Conservation (phyloP, 192 early-diverging fungal genomes). For the Podila clonocystis region DNA sequence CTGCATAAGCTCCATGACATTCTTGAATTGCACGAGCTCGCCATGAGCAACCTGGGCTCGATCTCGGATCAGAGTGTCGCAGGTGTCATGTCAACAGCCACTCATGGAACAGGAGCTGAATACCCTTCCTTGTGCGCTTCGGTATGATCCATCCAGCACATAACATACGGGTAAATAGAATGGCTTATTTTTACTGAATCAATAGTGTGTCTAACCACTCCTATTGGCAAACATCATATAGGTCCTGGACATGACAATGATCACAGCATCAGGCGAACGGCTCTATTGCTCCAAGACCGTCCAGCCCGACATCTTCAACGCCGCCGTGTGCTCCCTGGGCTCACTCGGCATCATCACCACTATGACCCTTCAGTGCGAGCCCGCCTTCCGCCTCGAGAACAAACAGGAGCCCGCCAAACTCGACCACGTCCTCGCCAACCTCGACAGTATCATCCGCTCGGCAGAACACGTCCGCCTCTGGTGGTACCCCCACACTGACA, state of each 20-base stretch:
- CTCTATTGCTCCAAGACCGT: slow-evolving; percentile 60
- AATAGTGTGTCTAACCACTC: background rate
- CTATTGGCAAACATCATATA: slow-evolving; percentile 6
- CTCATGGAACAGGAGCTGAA: slow-evolving; percentile 75
- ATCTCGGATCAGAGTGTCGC: slow-evolving; percentile 81
- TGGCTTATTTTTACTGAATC: background rate
- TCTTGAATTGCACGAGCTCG: slow-evolving; percentile 64
- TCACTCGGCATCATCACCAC: slow-evolving; percentile 75
- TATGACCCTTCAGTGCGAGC: slow-evolving; percentile 74
- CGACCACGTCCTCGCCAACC: slow-evolving; percentile 61
- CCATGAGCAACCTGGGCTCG: slow-evolving; percentile 74
- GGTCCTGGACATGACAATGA: slow-evolving; percentile 66
- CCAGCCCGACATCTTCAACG: slow-evolving; percentile 68
- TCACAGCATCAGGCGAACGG: slow-evolving; percentile 62
- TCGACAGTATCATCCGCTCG: slow-evolving; percentile 61
- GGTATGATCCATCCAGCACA: slow-evolving; percentile 31
- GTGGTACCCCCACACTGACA: slow-evolving; percentile 83
- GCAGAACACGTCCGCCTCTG: slow-evolving; percentile 81
- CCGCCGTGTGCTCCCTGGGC: slow-evolving; percentile 74
- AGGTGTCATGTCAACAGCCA: slow-evolving; percentile 78
- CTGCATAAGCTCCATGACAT: slow-evolving; percentile 67
- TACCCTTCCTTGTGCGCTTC: slow-evolving; percentile 67
- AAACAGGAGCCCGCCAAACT: slow-evolving; percentile 70
- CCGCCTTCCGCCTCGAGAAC: slow-evolving; percentile 71
- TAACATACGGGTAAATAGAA: background rate